Percentiles rank a stretch among this genome's conserved stretches.
These are phyloP conservation scores for Taphrina pruni DNA, from an alignment of 1,139 yeast species.

Conservation along the genomic window DNA sequence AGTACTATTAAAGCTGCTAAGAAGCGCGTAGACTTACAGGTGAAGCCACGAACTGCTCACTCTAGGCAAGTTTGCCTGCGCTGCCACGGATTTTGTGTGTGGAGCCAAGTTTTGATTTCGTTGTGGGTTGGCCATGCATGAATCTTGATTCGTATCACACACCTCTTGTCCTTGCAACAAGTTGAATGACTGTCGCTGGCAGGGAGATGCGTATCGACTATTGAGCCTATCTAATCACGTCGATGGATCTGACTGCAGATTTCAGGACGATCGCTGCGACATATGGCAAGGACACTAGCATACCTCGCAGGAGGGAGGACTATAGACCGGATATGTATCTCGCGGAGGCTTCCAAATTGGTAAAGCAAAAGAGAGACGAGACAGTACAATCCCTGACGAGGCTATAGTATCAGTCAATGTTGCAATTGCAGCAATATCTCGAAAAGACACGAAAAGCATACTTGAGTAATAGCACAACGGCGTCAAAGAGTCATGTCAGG, in stretches of 20 bases:
- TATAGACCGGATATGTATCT: conserved; percentile 11
- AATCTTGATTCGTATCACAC: no score
- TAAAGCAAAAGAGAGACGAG: background rate
- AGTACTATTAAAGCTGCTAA: no score
- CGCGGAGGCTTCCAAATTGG: conserved; percentile 15
- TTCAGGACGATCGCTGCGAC: conserved; percentile 30
- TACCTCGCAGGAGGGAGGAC: conserved; percentile 10
- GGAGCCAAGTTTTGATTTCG: background rate
- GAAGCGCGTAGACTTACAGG: no score
- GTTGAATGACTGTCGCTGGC: no score
- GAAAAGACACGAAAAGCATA: conserved; percentile 21
- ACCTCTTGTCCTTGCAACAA: no score
- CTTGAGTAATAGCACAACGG: conserved; percentile 13
- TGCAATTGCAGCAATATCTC: conserved; percentile 17
- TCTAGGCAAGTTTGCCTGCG: background rate
- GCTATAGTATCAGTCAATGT: conserved; percentile 10
- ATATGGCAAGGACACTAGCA: conserved; percentile 11
- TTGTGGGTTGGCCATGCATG: no score
- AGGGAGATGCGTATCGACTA: background rate
- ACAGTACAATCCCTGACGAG: background rate
- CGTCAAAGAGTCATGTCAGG: conserved; percentile 16
- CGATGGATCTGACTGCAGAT: conserved; percentile 23
- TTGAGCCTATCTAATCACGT: background rate
- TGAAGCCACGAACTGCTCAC: background rate
- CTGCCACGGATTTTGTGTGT: background rate